Evolutionary conservation across 176 grass and related monocot species (phyloP), one percentile per base, ranked within the genome.

Genomic region (Phoenix roebelenii): DNA sequence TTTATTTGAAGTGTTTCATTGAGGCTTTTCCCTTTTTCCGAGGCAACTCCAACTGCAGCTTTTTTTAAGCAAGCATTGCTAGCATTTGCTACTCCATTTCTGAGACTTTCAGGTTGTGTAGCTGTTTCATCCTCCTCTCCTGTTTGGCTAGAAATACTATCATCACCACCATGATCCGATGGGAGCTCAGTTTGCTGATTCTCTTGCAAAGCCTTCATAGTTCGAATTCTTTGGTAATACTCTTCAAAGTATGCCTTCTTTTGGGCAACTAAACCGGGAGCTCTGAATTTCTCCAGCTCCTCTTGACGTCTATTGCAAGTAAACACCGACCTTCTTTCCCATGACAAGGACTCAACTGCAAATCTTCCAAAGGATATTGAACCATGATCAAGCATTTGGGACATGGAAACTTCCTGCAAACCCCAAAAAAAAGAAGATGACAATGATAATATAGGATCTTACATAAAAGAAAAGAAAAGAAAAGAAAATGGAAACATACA

Each of bases 231-330:
- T 66, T 79, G 77, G 78, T 77, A 95, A 74, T 89, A 95, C 55
- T 95, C 85, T 89, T 95, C 89, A 59, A 95, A 95, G 57, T 83
- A 95, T 3, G 85, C 89, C 69, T 89, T 95, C 54, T 89, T 95
- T 75, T 85, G 59, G 17, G 89, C 85, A 80, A 95, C 89, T 59
- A 85, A 85, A 61, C 89, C 89, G 58, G 82, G 85, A 22, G 19
- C 39, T 0, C 74, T 85, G 60, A 85, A 75, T 56, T 80, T 85
- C 10, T 69, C 71, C 73, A 95, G 54, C 73, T 95, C 89, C 59
- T 95, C 89, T 77, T 89, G 78, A 3, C 81, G 69, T 18, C 72
- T 83, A 57, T 95, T 74, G 64, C 69, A 63, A 28, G 28, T 78
- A 77, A 95, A 95, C 5, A 83, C 72, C 16, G 89, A 95, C 26